Conservation (phyloP, 2,329 filamentous ascomycete species). For the Ophiostoma triangulosporum region DNA sequence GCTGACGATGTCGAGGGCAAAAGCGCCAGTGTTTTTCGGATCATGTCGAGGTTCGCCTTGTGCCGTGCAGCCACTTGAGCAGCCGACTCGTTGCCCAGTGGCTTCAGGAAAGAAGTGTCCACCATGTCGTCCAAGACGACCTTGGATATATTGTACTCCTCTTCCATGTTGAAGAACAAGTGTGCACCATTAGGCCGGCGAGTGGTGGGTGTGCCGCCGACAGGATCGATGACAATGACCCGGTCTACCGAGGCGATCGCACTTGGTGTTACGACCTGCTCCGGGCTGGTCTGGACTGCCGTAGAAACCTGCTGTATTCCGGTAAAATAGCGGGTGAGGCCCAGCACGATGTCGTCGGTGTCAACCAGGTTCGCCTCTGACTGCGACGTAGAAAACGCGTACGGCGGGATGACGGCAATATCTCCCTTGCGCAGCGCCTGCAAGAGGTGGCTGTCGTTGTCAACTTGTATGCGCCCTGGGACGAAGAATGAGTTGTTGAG, state of each 20-base stretch:
- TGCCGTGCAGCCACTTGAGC: slow-evolving; percentile 26
- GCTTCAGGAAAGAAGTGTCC: neutral
- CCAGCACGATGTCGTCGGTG: slow-evolving; percentile 53
- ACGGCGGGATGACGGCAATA: slow-evolving; percentile 52
- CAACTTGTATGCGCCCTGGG: slow-evolving; percentile 25
- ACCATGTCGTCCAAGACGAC: slow-evolving; percentile 36
- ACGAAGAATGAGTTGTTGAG: slow-evolving; percentile 20
- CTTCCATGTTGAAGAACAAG: slow-evolving; percentile 85
- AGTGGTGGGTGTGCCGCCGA: slow-evolving; percentile 69
- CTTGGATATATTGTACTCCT: slow-evolving; percentile 64
- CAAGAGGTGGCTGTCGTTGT: slow-evolving; percentile 42
- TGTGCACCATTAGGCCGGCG: slow-evolving; percentile 50
- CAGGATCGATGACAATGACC: slow-evolving; percentile 74
- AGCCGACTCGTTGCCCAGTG: slow-evolving; percentile 3
- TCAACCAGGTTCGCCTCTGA: slow-evolving; percentile 27
- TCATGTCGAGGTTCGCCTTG: slow-evolving; percentile 59
- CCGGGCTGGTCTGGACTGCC: slow-evolving; percentile 16
- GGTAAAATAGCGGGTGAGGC: slow-evolving; percentile 62
- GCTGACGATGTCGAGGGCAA: slow-evolving; percentile 77
- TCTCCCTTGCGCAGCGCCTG: slow-evolving; percentile 53
- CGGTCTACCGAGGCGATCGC: slow-evolving; percentile 55
- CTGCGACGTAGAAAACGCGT: slow-evolving; percentile 29
- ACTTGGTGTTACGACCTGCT: neutral
- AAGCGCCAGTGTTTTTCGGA: slow-evolving; percentile 55
- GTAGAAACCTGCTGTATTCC: slow-evolving; percentile 36